phyloP scores from a whole-genome alignment of 2,329 filamentous ascomycete genomes.

The Sporothrix sp. region DNA sequence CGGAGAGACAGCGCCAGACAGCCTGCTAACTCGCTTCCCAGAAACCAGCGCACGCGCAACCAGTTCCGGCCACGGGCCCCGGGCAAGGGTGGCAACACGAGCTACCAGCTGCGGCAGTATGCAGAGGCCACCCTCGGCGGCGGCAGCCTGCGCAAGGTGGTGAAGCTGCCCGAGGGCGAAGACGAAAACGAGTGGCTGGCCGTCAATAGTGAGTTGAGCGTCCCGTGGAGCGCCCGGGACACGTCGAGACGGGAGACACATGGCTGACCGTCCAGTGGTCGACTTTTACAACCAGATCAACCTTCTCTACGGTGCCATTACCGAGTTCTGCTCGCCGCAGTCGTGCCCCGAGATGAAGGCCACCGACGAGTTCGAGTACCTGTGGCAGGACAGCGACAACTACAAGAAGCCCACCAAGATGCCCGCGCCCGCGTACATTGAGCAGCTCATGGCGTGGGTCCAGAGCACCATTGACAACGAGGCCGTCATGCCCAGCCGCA shows the following conservation, averaged over 20 bases:
- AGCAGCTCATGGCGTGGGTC: slow-evolving; percentile 95
- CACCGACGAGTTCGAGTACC: slow-evolving; percentile 99
- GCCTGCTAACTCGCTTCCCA: slow-evolving; percentile 26
- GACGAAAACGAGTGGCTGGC: slow-evolving; percentile 97
- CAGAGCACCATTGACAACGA: slow-evolving; percentile 95
- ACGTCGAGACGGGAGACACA: not conserved
- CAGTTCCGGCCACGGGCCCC: slow-evolving; percentile 82
- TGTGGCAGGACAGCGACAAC: slow-evolving; percentile 93
- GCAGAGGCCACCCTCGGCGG: slow-evolving; percentile 93
- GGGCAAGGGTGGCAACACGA: slow-evolving; percentile 74
- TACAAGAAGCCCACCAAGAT: slow-evolving; percentile 97
- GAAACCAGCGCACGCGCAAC: slow-evolving; percentile 78
- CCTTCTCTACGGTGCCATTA: slow-evolving; percentile 95
- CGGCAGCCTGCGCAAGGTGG: slow-evolving; percentile 88
- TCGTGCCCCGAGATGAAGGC: slow-evolving; percentile 99
- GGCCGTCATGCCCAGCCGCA: slow-evolving; percentile 84
- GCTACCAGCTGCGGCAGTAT: slow-evolving; percentile 93
- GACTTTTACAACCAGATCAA: slow-evolving; percentile 99
- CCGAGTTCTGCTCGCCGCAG: slow-evolving; percentile 95
- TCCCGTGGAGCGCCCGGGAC: not conserved
- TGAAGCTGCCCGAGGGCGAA: slow-evolving; percentile 93
- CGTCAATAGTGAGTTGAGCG: slow-evolving; percentile 65
- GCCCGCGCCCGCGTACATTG: slow-evolving; percentile 93
- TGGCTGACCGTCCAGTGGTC: slow-evolving; percentile 56
- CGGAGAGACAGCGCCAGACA: too few species aligned